Evolutionary conservation across 2,329 filamentous ascomycete genomes (phyloP).

Genomic region (Coleophoma eucalyptorum): DNA sequence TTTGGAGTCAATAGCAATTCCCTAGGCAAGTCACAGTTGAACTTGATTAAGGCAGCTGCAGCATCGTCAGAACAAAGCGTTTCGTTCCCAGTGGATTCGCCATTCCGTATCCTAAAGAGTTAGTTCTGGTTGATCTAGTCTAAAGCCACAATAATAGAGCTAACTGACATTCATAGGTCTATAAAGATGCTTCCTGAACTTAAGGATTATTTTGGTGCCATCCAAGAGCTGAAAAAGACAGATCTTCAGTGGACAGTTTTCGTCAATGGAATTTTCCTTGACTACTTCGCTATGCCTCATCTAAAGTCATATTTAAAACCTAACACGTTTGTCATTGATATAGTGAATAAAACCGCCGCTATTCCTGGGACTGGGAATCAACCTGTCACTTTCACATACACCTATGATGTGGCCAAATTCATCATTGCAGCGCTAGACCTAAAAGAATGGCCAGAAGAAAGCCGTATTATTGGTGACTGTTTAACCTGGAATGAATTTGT

Average conservation of each 20-base stretch:
- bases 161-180: too few relatives aligned
- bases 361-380: constrained; percentile 16
- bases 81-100: constrained; percentile 18
- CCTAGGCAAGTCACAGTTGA: constrained; percentile 4
- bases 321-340: constrained; percentile 14
- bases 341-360: constrained; percentile 11
- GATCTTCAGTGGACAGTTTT: constrained; percentile 14
- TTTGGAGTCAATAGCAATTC: constrained; percentile 1
- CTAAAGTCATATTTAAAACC: constrained; percentile 14
- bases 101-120: not conserved
- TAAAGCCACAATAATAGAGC: not conserved
- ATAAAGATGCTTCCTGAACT: not conserved
- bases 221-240: not conserved
- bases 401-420: constrained; percentile 18
- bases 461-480: constrained; percentile 14
- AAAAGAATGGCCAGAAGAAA: constrained; percentile 13
- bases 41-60: constrained; percentile 16
- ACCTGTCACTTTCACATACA: constrained; percentile 15
- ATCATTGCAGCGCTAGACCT: constrained; percentile 11
- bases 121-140: not conserved
- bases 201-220: not conserved
- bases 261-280: constrained; percentile 10
- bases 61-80: constrained; percentile 7
- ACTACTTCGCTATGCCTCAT: constrained; percentile 10
- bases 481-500: constrained; percentile 20